A percentile compares a stretch with the other conserved stretches of the same genome.
phyloP scores from a whole-genome alignment of 495 filamentous ascomycete species.

The Podospora pseudocomata region DNA sequence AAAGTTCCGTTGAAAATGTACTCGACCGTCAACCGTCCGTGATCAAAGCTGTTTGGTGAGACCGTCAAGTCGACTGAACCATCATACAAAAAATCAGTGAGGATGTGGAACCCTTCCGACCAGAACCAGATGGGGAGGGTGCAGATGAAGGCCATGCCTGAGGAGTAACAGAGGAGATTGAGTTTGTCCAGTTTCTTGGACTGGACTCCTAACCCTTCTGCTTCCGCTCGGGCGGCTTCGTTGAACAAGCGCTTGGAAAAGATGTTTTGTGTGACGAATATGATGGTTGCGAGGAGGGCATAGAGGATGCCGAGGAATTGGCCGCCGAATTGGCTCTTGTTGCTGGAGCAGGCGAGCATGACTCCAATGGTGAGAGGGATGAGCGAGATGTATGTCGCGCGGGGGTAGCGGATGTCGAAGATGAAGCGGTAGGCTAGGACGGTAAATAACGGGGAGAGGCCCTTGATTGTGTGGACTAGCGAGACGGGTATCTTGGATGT shows the following conservation, averaged over 20 bases:
- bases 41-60: constrained; percentile 67
- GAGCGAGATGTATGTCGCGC: constrained; percentile 86
- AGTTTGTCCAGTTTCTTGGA: constrained; percentile 88
- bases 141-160: constrained; percentile 81
- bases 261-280: constrained; percentile 99
- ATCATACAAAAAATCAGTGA: constrained; percentile 69
- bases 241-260: constrained; percentile 99
- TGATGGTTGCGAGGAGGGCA: constrained; percentile 79
- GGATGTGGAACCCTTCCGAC: constrained; percentile 74
- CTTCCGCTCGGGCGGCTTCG: constrained; percentile 77
- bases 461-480: constrained; percentile 97
- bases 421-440: constrained; percentile 88
- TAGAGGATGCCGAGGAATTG: constrained; percentile 85
- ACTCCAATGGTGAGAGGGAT: constrained; percentile 89
- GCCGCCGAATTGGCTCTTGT: constrained; percentile 60
- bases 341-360: constrained; percentile 89
- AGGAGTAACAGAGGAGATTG: constrained; percentile 95
- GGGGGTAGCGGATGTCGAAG: constrained; percentile 82
- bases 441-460: constrained; percentile 94
- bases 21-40: constrained; percentile 72
- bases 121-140: constrained; percentile 94
- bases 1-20: constrained; percentile 97
- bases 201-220: constrained; percentile 55
- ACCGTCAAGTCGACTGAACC: constrained; percentile 57
- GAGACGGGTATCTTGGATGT: constrained; percentile 94